Conservation (phyloP, 805 yeast species). For the Starmerella apicola region DNA sequence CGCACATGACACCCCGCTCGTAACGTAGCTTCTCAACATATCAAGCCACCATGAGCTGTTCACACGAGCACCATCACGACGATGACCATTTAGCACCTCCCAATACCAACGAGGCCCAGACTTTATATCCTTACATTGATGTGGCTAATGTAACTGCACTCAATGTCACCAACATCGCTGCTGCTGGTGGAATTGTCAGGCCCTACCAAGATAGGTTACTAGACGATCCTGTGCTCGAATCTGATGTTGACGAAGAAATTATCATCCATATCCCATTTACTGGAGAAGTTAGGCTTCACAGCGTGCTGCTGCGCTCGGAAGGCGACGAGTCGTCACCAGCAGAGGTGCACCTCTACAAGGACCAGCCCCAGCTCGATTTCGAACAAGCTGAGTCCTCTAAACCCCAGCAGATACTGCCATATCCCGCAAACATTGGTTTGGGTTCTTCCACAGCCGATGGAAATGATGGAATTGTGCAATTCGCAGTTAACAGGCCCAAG, state of each 20-base stretch:
- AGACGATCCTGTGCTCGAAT: conserved; percentile 36
- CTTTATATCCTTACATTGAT: conserved; percentile 46
- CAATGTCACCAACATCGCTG: conserved; percentile 44
- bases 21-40: no score
- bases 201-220: conserved; percentile 37
- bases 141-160: conserved; percentile 47
- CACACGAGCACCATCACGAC: conserved; percentile 21
- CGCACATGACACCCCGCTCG: no score
- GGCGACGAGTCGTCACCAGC: conserved; percentile 57
- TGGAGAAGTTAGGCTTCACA: conserved; percentile 58
- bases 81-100: conserved; percentile 60
- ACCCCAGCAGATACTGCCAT: conserved; percentile 42
- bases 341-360: conserved; percentile 58
- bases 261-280: conserved; percentile 70
- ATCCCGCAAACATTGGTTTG: conserved; percentile 42
- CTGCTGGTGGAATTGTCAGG: conserved; percentile 45
- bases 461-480: conserved; percentile 55
- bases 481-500: conserved; percentile 58
- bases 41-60: conserved; percentile 26
- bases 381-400: conserved; percentile 40
- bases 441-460: conserved; percentile 27
- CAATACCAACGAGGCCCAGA: conserved; percentile 47
- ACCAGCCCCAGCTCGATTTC: conserved; percentile 59
- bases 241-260: conserved; percentile 75
- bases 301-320: conserved; percentile 56